Evolutionary conservation across 805 yeast species (phyloP), one percentile per base, ranked within the genome.

Genomic region (Ogataea methanolica): DNA sequence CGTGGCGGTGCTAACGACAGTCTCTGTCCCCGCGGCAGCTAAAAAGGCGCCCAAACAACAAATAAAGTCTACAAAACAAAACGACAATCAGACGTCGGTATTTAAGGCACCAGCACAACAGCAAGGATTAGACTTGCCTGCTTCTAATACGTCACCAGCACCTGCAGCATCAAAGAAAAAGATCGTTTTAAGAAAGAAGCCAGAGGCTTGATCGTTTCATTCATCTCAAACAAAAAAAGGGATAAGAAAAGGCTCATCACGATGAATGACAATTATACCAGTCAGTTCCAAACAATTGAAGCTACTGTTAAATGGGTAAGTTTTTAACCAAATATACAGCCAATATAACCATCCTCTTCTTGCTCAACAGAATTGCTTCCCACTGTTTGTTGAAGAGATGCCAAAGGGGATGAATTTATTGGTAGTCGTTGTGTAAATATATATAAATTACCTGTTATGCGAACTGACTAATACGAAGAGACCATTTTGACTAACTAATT

Each of bases 241-340:
- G 31, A 26, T 26, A 26, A 26, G 9, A 26, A 26, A 26, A 26
- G 31, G 9, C 9, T 26, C 31, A 26, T 7, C 1, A 26, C 12
- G 31, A 26, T 26, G 31, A 26, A 26, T 26, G 31, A 26, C 1
- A 26, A 26, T 26, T 26, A 33, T 6, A 38, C 22, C 14, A 16
- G 29, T 15, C 55, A 57, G 12, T 47, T 45, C 44, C 50, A 49
- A 19, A 49, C 53, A 8, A 48, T 62, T 16, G 45, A 44, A 33
- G 60, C 62, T 1, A 57, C 61, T 3, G 35, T 47, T 12, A 55
- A 53, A 48, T 60, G 65, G 53, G 55, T 56, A 33, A 46, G 57
- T 34, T n/a, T 41, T 7, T 35, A 41, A 15, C 15, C 5, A 26
- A 14, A 9, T 5, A n/a, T 39, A 21, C 6, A 39, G 7, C 14